Evolutionary conservation across 345 rosid genomes (phyloP).

Genomic region (Arabidopsis suecica): DNA sequence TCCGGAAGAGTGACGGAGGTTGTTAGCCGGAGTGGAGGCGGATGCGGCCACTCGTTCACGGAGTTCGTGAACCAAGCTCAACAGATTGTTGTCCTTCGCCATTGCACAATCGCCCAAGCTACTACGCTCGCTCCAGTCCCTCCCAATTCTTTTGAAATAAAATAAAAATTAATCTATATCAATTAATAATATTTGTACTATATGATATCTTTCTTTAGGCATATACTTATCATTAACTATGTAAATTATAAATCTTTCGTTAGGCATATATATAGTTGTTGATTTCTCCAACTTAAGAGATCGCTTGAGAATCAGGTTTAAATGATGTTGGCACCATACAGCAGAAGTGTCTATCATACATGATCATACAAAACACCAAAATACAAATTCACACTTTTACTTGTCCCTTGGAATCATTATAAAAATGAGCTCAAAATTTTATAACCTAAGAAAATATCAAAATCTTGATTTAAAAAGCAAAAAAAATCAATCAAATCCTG

Average conservation of each 20-base stretch:
- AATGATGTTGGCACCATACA: no score
- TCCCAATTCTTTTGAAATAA: slow-evolving; percentile 36
- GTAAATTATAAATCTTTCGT: no score
- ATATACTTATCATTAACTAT: no score
- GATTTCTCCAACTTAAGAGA: no score
- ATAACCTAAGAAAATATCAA: background rate
- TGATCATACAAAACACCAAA: background rate
- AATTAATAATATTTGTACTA: no score
- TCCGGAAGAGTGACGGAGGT: slow-evolving; percentile 37
- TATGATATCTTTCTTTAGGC: no score
- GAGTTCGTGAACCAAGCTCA: slow-evolving; percentile 84
- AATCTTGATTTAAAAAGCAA: background rate
- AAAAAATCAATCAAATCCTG: slow-evolving; percentile 43
- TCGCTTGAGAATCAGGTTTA: no score
- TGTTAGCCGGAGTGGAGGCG: slow-evolving; percentile 59
- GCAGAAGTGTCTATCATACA: no score
- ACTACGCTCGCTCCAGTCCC: slow-evolving; percentile 27
- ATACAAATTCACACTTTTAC: background rate
- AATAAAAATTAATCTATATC: background rate
- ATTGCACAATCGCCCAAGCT: slow-evolving; percentile 30
- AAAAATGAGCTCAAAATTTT: background rate
- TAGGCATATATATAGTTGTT: no score
- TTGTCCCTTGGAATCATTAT: background rate
- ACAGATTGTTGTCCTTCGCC: slow-evolving; percentile 50
- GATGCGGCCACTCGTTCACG: slow-evolving; percentile 82